Evolutionary conservation across 768 basidiomycete species (phyloP), one percentile per base, ranked within the genome.

Genomic region (Boletellus sp.): DNA sequence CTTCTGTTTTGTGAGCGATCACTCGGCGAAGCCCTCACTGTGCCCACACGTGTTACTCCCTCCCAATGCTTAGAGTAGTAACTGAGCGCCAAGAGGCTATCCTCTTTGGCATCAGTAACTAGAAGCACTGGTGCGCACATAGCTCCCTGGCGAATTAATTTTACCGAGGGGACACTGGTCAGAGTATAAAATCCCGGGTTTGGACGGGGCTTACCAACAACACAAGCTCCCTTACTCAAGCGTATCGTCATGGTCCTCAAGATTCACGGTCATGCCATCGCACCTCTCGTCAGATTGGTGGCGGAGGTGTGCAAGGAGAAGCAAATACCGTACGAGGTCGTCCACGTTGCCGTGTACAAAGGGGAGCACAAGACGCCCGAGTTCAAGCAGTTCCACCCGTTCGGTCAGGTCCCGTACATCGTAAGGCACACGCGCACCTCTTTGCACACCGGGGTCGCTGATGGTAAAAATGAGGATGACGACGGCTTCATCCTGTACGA

Each of bases 241-340:
- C 26, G 26, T 8, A 24, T 32, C 15, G 20, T 39, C 36, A 78
- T 78, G 77, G 70, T 72, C 24, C 56, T 78, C 52, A 76, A 74
- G 54, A 70, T 79, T 13, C 70, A 74, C 46, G 76, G 75, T 11
- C 56, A 51, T n/a, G 42, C 65, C 0, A 13, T 54, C 28, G 74
- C 74, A 8, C 70, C 72, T 16, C 70, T 67, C 61, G 72, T 71
- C 35, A 65, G 65, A 32, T 66, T 73, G 16, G 75, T 76, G n/a
- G 72, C 68, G 8, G 42, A 58, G 39, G 62, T 75, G 16, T 64
- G 68, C 55, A 68, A 71, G 49, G 74, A 77, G 54, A 66, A 69
- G 51, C 56, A 67, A 17, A 58, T 77, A 11, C 64, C 65, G 1
- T 75, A 72, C 54, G 71, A 73, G 50, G 40, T 75, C 48, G 53